These are phyloP conservation scores for Xanthoconium purpureum DNA, from an alignment of 768 basidiomycete genomes.

Conservation along the genomic window DNA sequence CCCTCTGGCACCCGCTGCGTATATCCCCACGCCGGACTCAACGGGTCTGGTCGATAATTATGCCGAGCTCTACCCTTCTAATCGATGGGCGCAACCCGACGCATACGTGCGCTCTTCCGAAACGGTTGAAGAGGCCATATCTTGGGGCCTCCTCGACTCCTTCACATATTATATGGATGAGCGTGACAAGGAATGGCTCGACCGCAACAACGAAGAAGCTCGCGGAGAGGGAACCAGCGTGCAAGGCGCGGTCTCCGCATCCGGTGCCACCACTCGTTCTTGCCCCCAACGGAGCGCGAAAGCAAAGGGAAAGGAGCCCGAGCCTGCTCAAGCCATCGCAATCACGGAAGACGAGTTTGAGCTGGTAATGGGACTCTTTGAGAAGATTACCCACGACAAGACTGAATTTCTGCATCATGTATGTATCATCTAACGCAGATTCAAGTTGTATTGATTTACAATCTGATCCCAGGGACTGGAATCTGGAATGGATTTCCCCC, in stretches of 20 bases:
- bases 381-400: constrained; percentile 86
- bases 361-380: constrained; percentile 90
- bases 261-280: constrained; percentile 52
- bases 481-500: constrained; percentile 65
- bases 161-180: constrained; percentile 96
- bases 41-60: constrained; percentile 79
- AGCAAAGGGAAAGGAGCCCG: constrained; percentile 82
- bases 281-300: constrained; percentile 62
- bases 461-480: constrained; percentile 49
- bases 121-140: constrained; percentile 75
- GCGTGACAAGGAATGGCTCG: constrained; percentile 91
- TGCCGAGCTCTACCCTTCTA: constrained; percentile 66
- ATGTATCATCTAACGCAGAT: constrained; percentile 30
- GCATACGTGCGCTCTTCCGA: constrained; percentile 80
- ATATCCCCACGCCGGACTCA: constrained; percentile 92
- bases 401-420: constrained; percentile 90
- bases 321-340: constrained; percentile 55
- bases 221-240: constrained; percentile 82
- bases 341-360: constrained; percentile 94
- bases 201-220: constrained; percentile 84
- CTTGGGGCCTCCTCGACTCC: constrained; percentile 62
- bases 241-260: constrained; percentile 61
- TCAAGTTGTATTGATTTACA: background rate
- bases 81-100: constrained; percentile 71
- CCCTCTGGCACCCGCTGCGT: constrained; percentile 50